Base-by-base conservation (phyloP, 2,329 filamentous ascomycete species). In the Coniosporium uncinatum region DNA sequence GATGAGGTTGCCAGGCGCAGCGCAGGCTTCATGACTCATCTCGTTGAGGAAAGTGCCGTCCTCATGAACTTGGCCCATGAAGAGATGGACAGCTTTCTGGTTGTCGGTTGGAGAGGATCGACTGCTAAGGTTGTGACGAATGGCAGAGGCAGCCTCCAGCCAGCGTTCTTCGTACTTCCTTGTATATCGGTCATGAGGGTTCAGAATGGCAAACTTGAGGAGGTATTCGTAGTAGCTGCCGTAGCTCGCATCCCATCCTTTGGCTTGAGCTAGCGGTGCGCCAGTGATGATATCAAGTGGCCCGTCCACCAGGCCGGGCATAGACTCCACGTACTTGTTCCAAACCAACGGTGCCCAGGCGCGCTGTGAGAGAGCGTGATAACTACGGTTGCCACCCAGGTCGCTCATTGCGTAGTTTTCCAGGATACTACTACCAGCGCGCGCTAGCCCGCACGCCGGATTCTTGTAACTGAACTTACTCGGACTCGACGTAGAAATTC, bases 341-440 rank as follows among this genome's bases (percentile, higher is more conserved):
- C 65, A 69, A 6, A 70, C 65, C n/a, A 71, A 52, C 21, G 63
- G 61, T 20, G 60, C 57, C 67, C 67, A 69, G 20, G 66, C 62
- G 36, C 53, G 52, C 4, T 66, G 69, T 3, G 67, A 61, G 44
- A 69, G 69, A 24, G 42, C 52, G 6, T 56, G 52, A 48, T 69
- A 71, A n/a, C 59, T 52, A 4, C 46, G 40, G 33, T 68, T 49
- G 17, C 62, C 61, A 14, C 63, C 69, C 42, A 70, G 46, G 29
- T 59, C 57, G 4, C 57, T 64, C 31, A 71, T 50, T 13, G 60
- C 59, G 14, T 61, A 58, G 41, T 67, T 65, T 48, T 71, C 67
- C 21, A 71, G 55, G 41, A 68, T 67, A 17, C 63, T 65, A 3
- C 64, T 67, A 18, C 66, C 67, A 4, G 63, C 55, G 17, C 64